A percentile compares a stretch with the other conserved stretches of the same genome.
Conservation (phyloP, 805 yeast genomes). For the Candida ficus region DNA sequence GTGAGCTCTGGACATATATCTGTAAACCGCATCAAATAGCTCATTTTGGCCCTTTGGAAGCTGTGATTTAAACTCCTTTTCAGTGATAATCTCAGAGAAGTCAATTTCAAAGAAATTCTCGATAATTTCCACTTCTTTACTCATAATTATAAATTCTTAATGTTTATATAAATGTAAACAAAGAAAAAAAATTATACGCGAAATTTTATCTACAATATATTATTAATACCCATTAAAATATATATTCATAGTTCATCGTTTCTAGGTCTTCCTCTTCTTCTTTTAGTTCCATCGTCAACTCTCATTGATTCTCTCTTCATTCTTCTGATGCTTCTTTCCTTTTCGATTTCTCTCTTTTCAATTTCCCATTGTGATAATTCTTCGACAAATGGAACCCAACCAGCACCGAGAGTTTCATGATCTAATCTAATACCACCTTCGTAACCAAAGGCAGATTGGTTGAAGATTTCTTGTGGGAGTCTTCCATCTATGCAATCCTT, state of each 20-base stretch:
- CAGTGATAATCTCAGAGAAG: too few relatives aligned
- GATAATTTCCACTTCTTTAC: slow-evolving; percentile 14
- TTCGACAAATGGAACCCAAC: slow-evolving; percentile 87
- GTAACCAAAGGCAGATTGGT: slow-evolving; percentile 56
- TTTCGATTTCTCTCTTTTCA: slow-evolving; percentile 90
- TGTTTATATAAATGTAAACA: too few relatives aligned
- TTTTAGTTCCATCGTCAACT: slow-evolving; percentile 46
- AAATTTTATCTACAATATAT: too few relatives aligned
- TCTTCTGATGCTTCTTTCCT: slow-evolving; percentile 87
- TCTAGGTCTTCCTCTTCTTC: slow-evolving; percentile 36
- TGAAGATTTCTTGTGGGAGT: slow-evolving; percentile 44
- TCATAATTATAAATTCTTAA: too few relatives aligned
- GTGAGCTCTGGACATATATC: too few relatives aligned
- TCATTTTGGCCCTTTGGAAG: too few relatives aligned
- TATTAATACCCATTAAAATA: not conserved
- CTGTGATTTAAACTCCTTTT: too few relatives aligned
- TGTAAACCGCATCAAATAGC: too few relatives aligned
- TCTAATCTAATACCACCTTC: slow-evolving; percentile 69
- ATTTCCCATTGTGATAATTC: slow-evolving; percentile 86
- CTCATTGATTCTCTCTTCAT: slow-evolving; percentile 87
- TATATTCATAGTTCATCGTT: slow-evolving; percentile 13
- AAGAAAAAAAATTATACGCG: too few relatives aligned
- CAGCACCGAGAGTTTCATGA: slow-evolving; percentile 68
- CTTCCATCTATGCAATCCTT: slow-evolving; percentile 77
- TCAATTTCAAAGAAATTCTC: slow-evolving; percentile 13